Evolutionary conservation across 192 early-diverging fungal species (phyloP), one percentile per base, ranked within the genome.

Genomic region (Phlyctochytrium arcticum): DNA sequence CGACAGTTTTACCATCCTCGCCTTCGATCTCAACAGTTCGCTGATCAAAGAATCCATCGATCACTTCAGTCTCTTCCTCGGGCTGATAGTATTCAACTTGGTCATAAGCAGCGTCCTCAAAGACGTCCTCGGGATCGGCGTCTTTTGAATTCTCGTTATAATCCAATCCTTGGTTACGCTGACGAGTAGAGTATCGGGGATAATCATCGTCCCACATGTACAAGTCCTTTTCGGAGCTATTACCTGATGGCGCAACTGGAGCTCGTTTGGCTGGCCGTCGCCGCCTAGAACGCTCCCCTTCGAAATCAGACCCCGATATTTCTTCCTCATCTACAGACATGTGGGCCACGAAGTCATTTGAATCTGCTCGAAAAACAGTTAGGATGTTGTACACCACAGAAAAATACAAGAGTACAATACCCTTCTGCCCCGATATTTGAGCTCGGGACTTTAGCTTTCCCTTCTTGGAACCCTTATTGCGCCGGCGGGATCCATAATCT

Each of bases 171-270:
- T 34, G 54, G 32, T 66, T 66, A 12, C 64, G 34, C 27, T 42
- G 51, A 29, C 64, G n/a, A 29, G 64, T 66, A 15, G 54, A 47
- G 54, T 66, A 66, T 23, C 64, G 34, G 0, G 64, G 64, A 36
- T 54, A 54, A 32, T 66, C 64, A 37, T 66, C 64, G 17, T 66
- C 64, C 64, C 64, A 66, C 6, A 5, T 15, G 19, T 29, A 21
- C 17, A 53, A 30, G 50, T 53, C 21, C 50, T 53, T 17, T 8
- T 44, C n/a, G n/a, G n/a, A n/a, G n/a, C n/a, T n/a, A n/a, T n/a
- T n/a, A n/a, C n/a, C n/a, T n/a, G n/a, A n/a, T n/a, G n/a, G n/a
- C n/a, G n/a, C n/a, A 23, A 19, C 35, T 2, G n/a, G 12, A 26
- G 26, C n/a, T 2, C 24, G 17, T 6, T 36, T 31, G 6, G 29